These are phyloP conservation scores for Helminthosporium solani DNA, from an alignment of 2,329 filamentous ascomycete species.

Conservation along the genomic window DNA sequence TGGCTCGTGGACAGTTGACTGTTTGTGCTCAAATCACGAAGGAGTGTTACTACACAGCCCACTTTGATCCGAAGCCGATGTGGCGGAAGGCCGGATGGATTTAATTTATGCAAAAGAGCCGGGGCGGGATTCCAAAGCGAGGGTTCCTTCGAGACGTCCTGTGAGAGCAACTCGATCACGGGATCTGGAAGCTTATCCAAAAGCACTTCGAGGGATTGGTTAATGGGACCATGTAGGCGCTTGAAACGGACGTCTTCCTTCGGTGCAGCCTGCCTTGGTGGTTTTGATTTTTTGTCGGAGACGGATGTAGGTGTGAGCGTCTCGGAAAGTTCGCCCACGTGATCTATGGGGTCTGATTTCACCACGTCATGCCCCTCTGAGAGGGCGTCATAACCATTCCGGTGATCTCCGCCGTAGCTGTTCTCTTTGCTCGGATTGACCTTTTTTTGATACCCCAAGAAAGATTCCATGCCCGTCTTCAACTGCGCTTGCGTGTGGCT, in stretches of 20 bases:
- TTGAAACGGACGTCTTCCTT: conserved; percentile 24
- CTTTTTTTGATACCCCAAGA: conserved; percentile 31
- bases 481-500: conserved; percentile 39
- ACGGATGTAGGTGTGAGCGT: background rate
- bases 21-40: conserved; percentile 30
- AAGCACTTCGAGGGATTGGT: conserved; percentile 25
- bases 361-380: conserved; percentile 30
- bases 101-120: conserved; percentile 33
- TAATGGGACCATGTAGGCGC: conserved; percentile 34
- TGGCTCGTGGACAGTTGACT: conserved; percentile 36
- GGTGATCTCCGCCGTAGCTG: conserved; percentile 18
- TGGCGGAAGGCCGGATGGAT: conserved; percentile 33
- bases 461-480: conserved; percentile 43
- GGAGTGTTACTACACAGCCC: conserved; percentile 31
- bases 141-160: conserved; percentile 24
- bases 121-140: conserved; percentile 28
- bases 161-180: conserved; percentile 34
- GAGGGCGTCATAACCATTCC: conserved; percentile 33
- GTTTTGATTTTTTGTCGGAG: background rate
- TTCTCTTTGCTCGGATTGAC: conserved; percentile 13
- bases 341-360: conserved; percentile 28
- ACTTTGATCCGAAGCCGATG: conserved; percentile 39
- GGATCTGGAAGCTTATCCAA: conserved; percentile 29
- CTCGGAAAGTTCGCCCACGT: conserved; percentile 1
- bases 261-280: background rate